Conservation (phyloP, 352 stramenopile species). For the Elongisporangium senticosum region DNA sequence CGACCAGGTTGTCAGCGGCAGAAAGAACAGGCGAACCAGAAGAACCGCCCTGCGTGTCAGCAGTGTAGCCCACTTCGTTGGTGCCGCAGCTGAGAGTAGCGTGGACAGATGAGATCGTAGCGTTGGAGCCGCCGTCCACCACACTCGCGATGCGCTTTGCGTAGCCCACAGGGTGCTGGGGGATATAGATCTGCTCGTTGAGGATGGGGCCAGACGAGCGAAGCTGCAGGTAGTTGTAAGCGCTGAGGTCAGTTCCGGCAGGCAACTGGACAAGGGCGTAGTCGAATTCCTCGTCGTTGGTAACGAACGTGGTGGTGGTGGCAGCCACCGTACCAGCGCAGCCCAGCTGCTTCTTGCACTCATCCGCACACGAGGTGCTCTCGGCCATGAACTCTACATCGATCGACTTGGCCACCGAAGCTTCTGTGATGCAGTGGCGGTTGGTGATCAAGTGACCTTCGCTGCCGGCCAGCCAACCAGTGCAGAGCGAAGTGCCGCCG, state of each 20-base stretch:
- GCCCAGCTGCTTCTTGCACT: slow-evolving; percentile 32
- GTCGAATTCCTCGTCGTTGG: slow-evolving; percentile 29
- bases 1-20: slow-evolving; percentile 30
- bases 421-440: slow-evolving; percentile 30
- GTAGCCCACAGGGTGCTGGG: slow-evolving; percentile 38
- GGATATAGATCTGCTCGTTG: slow-evolving; percentile 52
- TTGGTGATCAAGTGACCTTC: slow-evolving; percentile 43
- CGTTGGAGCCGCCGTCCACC: slow-evolving; percentile 18
- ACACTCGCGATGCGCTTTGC: slow-evolving; percentile 47
- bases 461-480: slow-evolving; percentile 35
- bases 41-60: slow-evolving; percentile 37
- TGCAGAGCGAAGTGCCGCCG: slow-evolving; percentile 21
- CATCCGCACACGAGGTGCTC: slow-evolving; percentile 25
- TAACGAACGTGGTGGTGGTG: slow-evolving; percentile 37
- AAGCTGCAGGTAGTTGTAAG: slow-evolving; percentile 57
- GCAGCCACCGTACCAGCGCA: slow-evolving; percentile 41
- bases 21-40: slow-evolving; percentile 47
- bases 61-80: slow-evolving; percentile 34
- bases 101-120: slow-evolving; percentile 24
- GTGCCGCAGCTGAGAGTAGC: slow-evolving; percentile 23
- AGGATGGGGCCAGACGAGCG: slow-evolving; percentile 22
- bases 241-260: slow-evolving; percentile 11
- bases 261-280: slow-evolving; percentile 58
- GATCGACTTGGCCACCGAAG: slow-evolving; percentile 9
- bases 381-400: slow-evolving; percentile 39